Evolutionary conservation across 2,329 filamentous ascomycete species (phyloP), one percentile per base, ranked within the genome.

Genomic region (Parascedosporium putredinis): DNA sequence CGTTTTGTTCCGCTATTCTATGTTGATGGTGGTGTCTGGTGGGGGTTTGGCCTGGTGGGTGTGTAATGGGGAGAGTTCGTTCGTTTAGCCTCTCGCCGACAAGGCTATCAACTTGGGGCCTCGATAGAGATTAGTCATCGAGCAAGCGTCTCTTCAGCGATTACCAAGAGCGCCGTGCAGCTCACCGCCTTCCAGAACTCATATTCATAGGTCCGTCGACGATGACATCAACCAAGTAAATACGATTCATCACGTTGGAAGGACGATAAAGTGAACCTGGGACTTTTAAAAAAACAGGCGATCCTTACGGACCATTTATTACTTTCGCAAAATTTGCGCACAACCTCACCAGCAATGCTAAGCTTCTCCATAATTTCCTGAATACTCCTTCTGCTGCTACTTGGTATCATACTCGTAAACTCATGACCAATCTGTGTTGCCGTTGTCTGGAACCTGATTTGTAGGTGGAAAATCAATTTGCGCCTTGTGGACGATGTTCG

Each of bases 51-150:
- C 55, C 57, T 53, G 56, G 52, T 58, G 63, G 60, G 56, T 64
- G 57, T 67, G 64, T 63, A 66, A 55, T 61, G 63, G 63, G 57
- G 57, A 65, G 62, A 62, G 62, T 67, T 67, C 59, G 54, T 57
- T 58, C 56, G 53, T 57, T 58, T 50, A 49, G 55, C 57, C 60
- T 56, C 59, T 62, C 58, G 60, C 60, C 54, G 53, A 42, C 40
- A 49, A 49, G 47, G 47, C 57, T 56, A 55, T 49, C 50, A 55
- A 53, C 44, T 56, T 33, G 36, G 52, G 53, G 59, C 57, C 55
- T 12, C 16, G 46, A 42, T 43, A 23, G n/a, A 6, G 44, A 55
- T 54, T 54, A 55, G 54, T 55, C 53, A 55, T 38, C 47, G 3
- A 20, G 16, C n/a, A 20, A 20, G 10, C 10, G n/a, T 40, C 18